Percentiles rank a stretch among this genome's conserved stretches.
These are phyloP conservation scores for Backusella tuberculispora DNA, from an alignment of 192 early-diverging fungal genomes.

Conservation along the genomic window DNA sequence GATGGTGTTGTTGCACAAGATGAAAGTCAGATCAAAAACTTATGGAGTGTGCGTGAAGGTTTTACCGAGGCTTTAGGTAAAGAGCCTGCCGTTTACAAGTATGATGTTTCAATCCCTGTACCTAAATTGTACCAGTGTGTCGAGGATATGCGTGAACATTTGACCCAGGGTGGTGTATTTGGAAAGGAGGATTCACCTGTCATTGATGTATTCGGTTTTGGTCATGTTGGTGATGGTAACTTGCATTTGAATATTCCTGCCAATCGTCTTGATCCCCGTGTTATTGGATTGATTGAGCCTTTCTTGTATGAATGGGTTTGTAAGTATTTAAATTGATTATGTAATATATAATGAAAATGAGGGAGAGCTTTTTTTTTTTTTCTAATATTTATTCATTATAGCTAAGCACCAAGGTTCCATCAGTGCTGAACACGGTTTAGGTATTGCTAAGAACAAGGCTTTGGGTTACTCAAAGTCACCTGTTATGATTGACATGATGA, in stretches of 20 bases:
- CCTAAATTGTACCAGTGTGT: constrained; percentile 84
- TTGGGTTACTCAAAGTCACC: constrained; percentile 84
- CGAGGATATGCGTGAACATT: constrained; percentile 71
- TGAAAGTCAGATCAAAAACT: constrained; percentile 70
- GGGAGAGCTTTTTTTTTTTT: neutral
- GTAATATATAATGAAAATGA: neutral
- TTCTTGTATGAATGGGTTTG: constrained; percentile 90
- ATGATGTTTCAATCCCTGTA: constrained; percentile 94
- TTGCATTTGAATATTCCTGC: constrained; percentile 93
- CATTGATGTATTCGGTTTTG: constrained; percentile 88
- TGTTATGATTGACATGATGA: constrained; percentile 86
- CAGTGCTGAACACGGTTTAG: constrained; percentile 60
- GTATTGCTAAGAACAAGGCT: constrained; percentile 73
- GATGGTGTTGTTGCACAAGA: constrained; percentile 95
- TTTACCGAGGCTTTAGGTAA: constrained; percentile 92
- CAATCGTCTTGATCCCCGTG: constrained; percentile 57
- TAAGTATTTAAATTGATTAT: constrained; percentile 22
- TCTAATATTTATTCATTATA: constrained; percentile 12
- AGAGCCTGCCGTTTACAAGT: constrained; percentile 92
- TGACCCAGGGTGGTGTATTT: constrained; percentile 63
- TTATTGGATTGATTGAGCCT: constrained; percentile 84
- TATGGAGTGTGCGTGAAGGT: constrained; percentile 94
- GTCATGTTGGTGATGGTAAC: constrained; percentile 98
- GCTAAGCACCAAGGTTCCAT: constrained; percentile 46
- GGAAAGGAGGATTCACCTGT: constrained; percentile 58